Evolutionary conservation across 371 early-diverging fungal genomes (phyloP).

Genomic region (Mortierella sp.): DNA sequence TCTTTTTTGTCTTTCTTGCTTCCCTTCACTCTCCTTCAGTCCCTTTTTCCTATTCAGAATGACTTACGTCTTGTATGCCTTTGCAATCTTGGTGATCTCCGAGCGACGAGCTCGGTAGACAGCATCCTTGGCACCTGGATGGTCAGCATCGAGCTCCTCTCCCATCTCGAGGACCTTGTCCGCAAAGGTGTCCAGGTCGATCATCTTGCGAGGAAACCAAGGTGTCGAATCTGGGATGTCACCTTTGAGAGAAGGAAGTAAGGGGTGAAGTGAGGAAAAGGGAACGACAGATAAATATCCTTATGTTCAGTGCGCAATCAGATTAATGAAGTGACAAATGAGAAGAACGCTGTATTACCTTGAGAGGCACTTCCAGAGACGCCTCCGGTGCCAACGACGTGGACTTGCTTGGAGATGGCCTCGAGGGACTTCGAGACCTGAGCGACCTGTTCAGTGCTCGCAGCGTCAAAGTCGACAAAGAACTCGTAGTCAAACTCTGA

Average conservation of each 20-base stretch:
- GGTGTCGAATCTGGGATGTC: conserved; percentile 65
- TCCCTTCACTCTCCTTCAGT: background rate
- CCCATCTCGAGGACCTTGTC: conserved; percentile 95
- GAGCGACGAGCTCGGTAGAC: conserved; percentile 89
- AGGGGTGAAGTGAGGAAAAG: background rate
- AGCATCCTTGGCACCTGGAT: conserved; percentile 93
- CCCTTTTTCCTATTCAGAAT: background rate
- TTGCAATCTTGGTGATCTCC: conserved; percentile 91
- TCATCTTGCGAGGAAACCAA: conserved; percentile 96
- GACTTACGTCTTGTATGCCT: conserved; percentile 77
- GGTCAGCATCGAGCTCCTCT: conserved; percentile 91
- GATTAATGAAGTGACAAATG: background rate
- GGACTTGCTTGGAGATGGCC: conserved; percentile 71
- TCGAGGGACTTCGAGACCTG: conserved; percentile 69
- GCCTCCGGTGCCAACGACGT: conserved; percentile 65
- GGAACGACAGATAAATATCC: background rate
- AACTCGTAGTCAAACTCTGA: conserved; percentile 90
- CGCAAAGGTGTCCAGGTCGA: conserved; percentile 94
- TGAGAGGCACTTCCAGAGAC: background rate
- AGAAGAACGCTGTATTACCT: conserved; percentile 4
- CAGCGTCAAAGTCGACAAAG: conserved; percentile 89
- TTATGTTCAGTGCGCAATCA: background rate
- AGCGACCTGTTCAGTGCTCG: conserved; percentile 64
- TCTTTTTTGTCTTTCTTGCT: background rate
- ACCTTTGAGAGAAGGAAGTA: background rate